A percentile compares a stretch with the other conserved stretches of the same genome.
Evolutionary conservation across 2,329 filamentous ascomycete species (phyloP).

Genomic region (Fusarium verrucosum): DNA sequence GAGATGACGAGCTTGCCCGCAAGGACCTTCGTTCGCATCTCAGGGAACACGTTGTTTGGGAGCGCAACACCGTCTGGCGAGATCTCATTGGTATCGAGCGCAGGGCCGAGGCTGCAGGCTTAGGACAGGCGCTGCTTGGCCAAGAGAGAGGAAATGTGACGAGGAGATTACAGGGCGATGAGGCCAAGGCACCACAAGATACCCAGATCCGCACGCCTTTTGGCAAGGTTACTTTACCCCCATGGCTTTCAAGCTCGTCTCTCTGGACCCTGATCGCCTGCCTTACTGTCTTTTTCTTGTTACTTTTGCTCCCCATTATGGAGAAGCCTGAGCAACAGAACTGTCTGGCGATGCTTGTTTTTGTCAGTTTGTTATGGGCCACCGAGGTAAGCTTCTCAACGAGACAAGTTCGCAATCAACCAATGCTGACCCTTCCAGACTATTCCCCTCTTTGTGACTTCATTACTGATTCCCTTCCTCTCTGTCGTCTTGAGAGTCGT

Average conservation of each 20-base stretch:
- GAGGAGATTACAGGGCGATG: constrained; percentile 84
- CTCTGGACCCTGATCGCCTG: constrained; percentile 80
- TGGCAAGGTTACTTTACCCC: constrained; percentile 77
- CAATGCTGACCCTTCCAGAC: constrained; percentile 62
- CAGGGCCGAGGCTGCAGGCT: constrained; percentile 90
- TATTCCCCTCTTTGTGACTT: constrained; percentile 96
- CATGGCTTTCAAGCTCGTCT: constrained; percentile 84
- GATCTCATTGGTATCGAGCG: constrained; percentile 99
- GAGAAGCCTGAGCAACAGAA: constrained; percentile 91
- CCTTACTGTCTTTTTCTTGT: constrained; percentile 74
- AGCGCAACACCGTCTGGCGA: constrained; percentile 97
- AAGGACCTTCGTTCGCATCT: constrained; percentile 90
- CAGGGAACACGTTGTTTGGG: constrained; percentile 97
- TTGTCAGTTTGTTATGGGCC: constrained; percentile 94
- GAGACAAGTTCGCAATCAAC: neutral
- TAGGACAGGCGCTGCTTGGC: constrained; percentile 86
- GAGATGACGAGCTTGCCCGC: constrained; percentile 78
- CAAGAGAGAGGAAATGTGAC: constrained; percentile 73
- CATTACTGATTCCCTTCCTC: constrained; percentile 90
- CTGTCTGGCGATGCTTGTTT: constrained; percentile 90
- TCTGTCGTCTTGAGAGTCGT: constrained; percentile 88
- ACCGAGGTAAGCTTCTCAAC: constrained; percentile 74
- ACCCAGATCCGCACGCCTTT: constrained; percentile 83
- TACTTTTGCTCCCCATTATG: constrained; percentile 85
- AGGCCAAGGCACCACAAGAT: constrained; percentile 66